Evolutionary conservation across 108 stramenopile species (phyloP).

Genomic region (Seminavis robusta): DNA sequence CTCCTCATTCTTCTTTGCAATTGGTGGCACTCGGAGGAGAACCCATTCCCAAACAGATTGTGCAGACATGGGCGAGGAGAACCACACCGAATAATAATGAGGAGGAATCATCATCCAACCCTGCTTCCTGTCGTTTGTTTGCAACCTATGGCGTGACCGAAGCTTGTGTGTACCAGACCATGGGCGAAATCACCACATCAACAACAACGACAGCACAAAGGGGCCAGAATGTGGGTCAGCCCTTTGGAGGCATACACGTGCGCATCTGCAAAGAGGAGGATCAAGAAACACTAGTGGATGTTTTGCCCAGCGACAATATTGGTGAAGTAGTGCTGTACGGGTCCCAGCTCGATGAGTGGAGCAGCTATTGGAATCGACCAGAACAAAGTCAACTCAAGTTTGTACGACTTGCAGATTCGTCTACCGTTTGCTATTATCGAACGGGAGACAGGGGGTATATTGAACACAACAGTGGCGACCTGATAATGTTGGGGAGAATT

Average conservation of each 20-base stretch:
- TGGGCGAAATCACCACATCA: constrained; percentile 43
- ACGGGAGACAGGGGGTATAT: constrained; percentile 78
- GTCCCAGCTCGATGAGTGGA: constrained; percentile 52
- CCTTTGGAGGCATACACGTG: constrained; percentile 51
- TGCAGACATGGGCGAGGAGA: constrained; percentile 33
- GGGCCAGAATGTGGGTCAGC: constrained; percentile 58
- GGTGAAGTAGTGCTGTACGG: constrained; percentile 79
- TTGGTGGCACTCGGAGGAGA: constrained; percentile 81
- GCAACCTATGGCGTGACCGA: constrained; percentile 87
- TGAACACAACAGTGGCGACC: constrained; percentile 21
- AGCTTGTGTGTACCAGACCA: constrained; percentile 88
- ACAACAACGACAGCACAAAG: neutral
- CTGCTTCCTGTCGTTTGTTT: constrained; percentile 36
- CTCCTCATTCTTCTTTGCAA: constrained; percentile 39
- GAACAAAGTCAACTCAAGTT: constrained; percentile 55
- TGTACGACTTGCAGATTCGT: constrained; percentile 7
- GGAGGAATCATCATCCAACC: neutral
- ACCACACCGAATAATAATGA: neutral
- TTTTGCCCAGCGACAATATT: constrained; percentile 22
- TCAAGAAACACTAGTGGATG: constrained; percentile 37
- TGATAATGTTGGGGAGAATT: constrained; percentile 70
- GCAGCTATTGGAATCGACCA: constrained; percentile 61
- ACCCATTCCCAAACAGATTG: constrained; percentile 60
- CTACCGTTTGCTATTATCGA: constrained; percentile 51
- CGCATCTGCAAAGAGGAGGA: constrained; percentile 37